Evolutionary conservation across 2,329 filamentous ascomycete species (phyloP), one percentile per base, ranked within the genome.

Genomic region (Cadophora luteo-olivacea): DNA sequence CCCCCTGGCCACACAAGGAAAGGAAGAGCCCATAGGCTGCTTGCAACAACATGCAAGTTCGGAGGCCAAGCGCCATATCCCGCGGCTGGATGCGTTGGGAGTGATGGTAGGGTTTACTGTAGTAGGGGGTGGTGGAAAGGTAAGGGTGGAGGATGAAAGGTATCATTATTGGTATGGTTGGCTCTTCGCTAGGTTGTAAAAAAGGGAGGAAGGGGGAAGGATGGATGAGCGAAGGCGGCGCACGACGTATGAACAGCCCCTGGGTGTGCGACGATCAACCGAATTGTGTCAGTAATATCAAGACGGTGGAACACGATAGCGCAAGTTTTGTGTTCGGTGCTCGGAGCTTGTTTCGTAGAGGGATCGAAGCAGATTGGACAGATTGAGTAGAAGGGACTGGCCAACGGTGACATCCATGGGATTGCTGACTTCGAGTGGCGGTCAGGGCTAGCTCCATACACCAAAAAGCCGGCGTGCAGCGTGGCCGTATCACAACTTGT

Each of bases 1-100:
- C 70, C 74, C 74, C 72, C 74, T 71, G 72, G 66, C 72, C 75
- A 70, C 72, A 74, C 66, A 71, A 45, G 41, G 12, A 64, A 71
- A 62, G 69, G 66, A 64, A 61, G 66, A 60, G 64, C 71, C 67
- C 70, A 73, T 66, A 72, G 70, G 69, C 71, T 68, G 63, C 66
- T 65, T 68, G 61, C 72, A 72, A 57, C 33, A 72, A 48, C 33
- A n/a, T 55, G 49, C 62, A 55, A 64, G 36, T 64, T 55, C 62
- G 22, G 36, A 25, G 62, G 51, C 61, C 41, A 64, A 64, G 51
- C 62, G 62, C 62, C 33, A 55, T 55, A 55, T 73, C 69, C 71
- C 73, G 72, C 73, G 71, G 73, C 70, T 74, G 72, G 72, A 70
- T 69, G 69, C 70, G 69, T 73, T 69, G 54, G 54, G 29, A 57